Evolutionary conservation across 495 filamentous ascomycete species (phyloP).

Genomic region (Chaetomium tenue): DNA sequence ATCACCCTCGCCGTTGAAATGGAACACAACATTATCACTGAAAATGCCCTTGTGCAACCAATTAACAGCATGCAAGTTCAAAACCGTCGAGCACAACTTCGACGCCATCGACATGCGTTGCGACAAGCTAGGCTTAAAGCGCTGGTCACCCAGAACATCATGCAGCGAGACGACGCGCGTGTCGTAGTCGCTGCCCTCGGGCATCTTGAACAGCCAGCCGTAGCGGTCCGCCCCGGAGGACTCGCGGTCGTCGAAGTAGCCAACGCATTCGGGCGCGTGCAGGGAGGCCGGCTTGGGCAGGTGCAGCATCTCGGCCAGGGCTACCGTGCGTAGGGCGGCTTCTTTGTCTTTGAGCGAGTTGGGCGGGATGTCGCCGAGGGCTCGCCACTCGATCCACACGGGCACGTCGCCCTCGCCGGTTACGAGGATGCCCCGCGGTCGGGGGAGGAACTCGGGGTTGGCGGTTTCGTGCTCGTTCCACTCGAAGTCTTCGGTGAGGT

Average conservation of each 20-base stretch:
- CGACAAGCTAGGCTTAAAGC: conserved; percentile 22
- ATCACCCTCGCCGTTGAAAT: conserved; percentile 17
- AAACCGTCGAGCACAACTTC: conserved; percentile 28
- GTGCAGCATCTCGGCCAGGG: conserved; percentile 36
- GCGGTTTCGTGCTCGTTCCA: conserved; percentile 22
- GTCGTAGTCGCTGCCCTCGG: conserved; percentile 23
- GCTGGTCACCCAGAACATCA: conserved; percentile 19
- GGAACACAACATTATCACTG: conserved; percentile 53
- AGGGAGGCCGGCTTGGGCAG: conserved; percentile 32
- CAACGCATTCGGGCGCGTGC: conserved; percentile 31
- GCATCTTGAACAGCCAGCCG: conserved; percentile 34
- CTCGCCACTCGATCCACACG: conserved; percentile 40
- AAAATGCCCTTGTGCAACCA: conserved; percentile 60
- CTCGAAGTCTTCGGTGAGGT: conserved; percentile 17
- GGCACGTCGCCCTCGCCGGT: conserved; percentile 20
- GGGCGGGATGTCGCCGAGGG: conserved; percentile 17
- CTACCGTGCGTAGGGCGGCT: conserved; percentile 29
- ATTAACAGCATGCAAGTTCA: conserved; percentile 52
- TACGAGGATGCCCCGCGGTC: conserved; percentile 26
- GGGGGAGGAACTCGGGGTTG: conserved; percentile 19
- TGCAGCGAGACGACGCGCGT: conserved; percentile 28
- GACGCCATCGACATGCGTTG: conserved; percentile 29
- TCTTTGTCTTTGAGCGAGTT: conserved; percentile 25
- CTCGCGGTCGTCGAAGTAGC: conserved; percentile 35
- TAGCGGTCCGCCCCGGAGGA: conserved; percentile 22